Base-by-base conservation (phyloP, 768 basidiomycete genomes). In the Podaxis carcinomalis region DNA sequence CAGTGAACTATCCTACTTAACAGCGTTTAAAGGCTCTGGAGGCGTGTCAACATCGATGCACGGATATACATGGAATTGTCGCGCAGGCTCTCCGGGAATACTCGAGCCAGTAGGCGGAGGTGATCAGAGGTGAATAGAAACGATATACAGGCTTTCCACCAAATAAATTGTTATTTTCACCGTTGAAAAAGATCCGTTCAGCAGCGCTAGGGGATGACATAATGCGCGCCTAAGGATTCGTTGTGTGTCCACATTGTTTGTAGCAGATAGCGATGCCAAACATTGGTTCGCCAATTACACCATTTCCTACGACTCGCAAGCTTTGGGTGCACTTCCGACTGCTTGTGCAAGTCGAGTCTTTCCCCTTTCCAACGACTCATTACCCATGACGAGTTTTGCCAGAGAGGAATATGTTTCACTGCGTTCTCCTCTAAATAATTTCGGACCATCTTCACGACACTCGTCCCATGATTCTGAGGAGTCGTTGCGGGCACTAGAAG, bases 401-500 rank as follows among this genome's bases (percentile, higher is more conserved):
- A 70, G 71, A 68, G 75, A 76, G 61, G 75, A 78, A 62, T 80
- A 81, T 73, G 77, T 76, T 63, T 72, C 77, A 51, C 73, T 83
- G 63, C 78, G 75, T 66, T 78, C 80, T 46, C 77, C 80, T 44
- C 51, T 71, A 56, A 69, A 70, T 51, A 75, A 75, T 35, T 68
- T 77, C 14, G 74, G 75, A 42, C 68, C 78, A 64, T 65, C 73
- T 40, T 73, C 79, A 68, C 73, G 75, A 72, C 68, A 79, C 71
- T 61, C 59, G 28, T 75, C 81, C 63, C 72, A 76, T 62, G 89
- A 87, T 59, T 93, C 92, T 1, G 80, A 84, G 27, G 85, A 87
- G 57, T 92, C 90, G 14, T 75, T 95, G 57, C 83, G 90, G 58
- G 88, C 89, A 27, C 78, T 95, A 25, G 93, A 95, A 73, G 75